Conservation (phyloP, 805 yeast species). For the Starmera dryadoides region DNA sequence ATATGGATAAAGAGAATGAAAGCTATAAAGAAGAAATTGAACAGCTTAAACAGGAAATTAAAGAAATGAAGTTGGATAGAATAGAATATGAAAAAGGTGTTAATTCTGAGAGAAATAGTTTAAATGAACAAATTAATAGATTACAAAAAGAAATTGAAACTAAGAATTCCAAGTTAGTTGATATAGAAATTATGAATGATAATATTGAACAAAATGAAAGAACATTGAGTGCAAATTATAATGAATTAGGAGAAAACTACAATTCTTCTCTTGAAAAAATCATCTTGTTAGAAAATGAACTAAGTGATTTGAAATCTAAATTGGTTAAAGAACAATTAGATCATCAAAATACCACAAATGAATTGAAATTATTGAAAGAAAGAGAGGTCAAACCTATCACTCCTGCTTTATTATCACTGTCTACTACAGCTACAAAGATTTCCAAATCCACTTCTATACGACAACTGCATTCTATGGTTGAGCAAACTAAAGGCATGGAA, state of each 20-base stretch:
- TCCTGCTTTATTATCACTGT: neutral
- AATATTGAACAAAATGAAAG: constrained; percentile 35
- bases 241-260: constrained; percentile 28
- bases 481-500: constrained; percentile 22
- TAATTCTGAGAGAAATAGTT: constrained; percentile 12
- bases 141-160: constrained; percentile 23
- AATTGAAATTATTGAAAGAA: constrained; percentile 11
- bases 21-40: constrained; percentile 13
- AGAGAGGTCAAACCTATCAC: neutral
- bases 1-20: constrained; percentile 22
- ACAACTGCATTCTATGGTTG: constrained; percentile 23
- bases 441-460: constrained; percentile 21
- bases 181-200: constrained; percentile 36
- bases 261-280: constrained; percentile 28
- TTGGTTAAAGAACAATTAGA: constrained; percentile 17
- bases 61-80: constrained; percentile 20
- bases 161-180: constrained; percentile 26
- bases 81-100: constrained; percentile 21
- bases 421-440: constrained; percentile 5
- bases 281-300: constrained; percentile 32
- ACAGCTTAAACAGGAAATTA: constrained; percentile 16
- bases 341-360: constrained; percentile 21
- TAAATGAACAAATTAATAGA: constrained; percentile 12
- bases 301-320: constrained; percentile 21
- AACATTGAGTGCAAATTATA: constrained; percentile 23